Conservation (phyloP, 2,329 filamentous ascomycete genomes). For the Reticulascus tulasneorum region DNA sequence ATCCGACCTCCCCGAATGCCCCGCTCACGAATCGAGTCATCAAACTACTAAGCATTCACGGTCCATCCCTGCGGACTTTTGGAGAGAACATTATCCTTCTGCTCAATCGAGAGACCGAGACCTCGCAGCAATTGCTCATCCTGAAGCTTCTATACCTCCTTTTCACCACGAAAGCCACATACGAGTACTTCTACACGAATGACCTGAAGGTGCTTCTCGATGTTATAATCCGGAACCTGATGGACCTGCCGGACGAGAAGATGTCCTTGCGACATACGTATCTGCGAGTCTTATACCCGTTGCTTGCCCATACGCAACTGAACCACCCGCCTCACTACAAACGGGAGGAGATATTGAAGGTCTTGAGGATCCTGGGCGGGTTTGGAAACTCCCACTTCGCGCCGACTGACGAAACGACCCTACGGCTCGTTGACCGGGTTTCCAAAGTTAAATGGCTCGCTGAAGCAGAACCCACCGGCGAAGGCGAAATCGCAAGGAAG, state of each 20-base stretch:
- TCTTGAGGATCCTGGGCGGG: conserved; percentile 69
- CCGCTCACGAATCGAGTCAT: conserved; percentile 87
- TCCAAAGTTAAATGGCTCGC: conserved; percentile 67
- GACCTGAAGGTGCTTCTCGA: conserved; percentile 91
- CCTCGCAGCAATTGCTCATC: conserved; percentile 91
- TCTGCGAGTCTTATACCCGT: conserved; percentile 83
- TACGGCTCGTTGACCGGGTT: conserved; percentile 73
- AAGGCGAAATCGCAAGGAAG: conserved; percentile 51
- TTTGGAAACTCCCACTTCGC: conserved; percentile 70
- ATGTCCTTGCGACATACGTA: conserved; percentile 84
- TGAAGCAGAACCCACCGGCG: conserved; percentile 31
- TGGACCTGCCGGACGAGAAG: conserved; percentile 86
- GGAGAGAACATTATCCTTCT: conserved; percentile 96
- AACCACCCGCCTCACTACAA: conserved; percentile 88
- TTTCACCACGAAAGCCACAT: conserved; percentile 86
- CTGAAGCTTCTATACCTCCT: conserved; percentile 92
- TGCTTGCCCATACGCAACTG: conserved; percentile 88
- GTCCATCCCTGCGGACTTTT: conserved; percentile 83
- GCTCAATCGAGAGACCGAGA: conserved; percentile 91
- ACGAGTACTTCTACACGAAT: conserved; percentile 99
- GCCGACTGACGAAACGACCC: conserved; percentile 74
- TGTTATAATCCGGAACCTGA: conserved; percentile 93
- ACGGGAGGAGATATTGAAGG: conserved; percentile 72
- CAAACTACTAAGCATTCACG: conserved; percentile 80
- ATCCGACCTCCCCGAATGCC: conserved; percentile 34